Evolutionary conservation across 2,329 filamentous ascomycete species (phyloP), one percentile per base, ranked within the genome.

Genomic region (Paecilomyces fulvus): DNA sequence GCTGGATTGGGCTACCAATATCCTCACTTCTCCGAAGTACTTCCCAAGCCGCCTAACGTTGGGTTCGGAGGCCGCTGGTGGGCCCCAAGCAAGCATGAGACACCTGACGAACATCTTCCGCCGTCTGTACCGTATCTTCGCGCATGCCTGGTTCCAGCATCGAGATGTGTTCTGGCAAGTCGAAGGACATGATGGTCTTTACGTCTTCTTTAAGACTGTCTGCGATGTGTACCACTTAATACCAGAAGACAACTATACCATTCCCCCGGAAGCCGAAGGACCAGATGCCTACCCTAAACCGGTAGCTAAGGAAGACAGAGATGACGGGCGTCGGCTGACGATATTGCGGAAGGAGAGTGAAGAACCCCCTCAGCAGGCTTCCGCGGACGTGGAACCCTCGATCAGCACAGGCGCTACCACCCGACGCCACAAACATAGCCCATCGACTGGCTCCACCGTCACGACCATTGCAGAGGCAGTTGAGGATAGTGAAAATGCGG

Each of bases 91-190:
- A n/a, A 75, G 74, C 61, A 74, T 76, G 72, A 67, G 72, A 72
- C 92, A 95, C 70, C 79, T 99, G 58, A 88, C 92, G 64, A 97
- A 96, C 71, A 92, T 99, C 56, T 97, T 99, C 74, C 84, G 94
- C 56, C 83, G 94, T 12, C 83, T 97, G 52, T 95, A 99, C 73
- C 84, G 94, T 58, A 97, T 99, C 73, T 99, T 97, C 70, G 94
- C 94, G 51, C 94, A 99, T 70, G 94, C 94, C 7, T 99, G 94
- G 94, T 99, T 96, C 72, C 91, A 96, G 75, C 94, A 99, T 72
- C 84, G 92, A 50, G 88, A 88, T 55, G 90, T 96, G 54, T 99
- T 97, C 72, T 97, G 92, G 91, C 85, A 89, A 46, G 87, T 97
- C 1, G 94, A 99, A 75, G 83, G 84, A 9, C 85, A 91, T 70